phyloP scores from a whole-genome alignment of 306 rosid species.

The Ormosia emarginata region DNA sequence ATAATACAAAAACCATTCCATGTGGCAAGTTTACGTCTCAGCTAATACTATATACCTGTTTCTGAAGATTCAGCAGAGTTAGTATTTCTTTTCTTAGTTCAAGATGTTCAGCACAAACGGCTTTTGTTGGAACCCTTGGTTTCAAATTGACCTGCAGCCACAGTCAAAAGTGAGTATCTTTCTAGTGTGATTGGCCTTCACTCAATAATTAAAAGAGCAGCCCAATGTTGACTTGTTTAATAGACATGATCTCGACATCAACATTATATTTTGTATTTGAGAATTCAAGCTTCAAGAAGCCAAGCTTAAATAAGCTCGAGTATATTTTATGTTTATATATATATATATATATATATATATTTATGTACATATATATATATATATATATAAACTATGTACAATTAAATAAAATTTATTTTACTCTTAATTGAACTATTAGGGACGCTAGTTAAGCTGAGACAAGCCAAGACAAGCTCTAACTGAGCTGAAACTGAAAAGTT shows the following conservation, averaged over 20 bases:
- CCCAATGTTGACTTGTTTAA: background rate
- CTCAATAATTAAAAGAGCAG: background rate
- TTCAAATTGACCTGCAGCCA: slow-evolving; percentile 75
- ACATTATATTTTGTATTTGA: background rate
- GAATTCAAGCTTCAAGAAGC: background rate
- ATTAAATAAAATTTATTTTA: background rate
- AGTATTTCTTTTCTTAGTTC: slow-evolving; percentile 93
- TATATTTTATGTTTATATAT: background rate
- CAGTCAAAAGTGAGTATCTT: background rate
- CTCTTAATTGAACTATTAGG: background rate
- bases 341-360: background rate
- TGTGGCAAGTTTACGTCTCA: background rate
- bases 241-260: background rate
- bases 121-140: slow-evolving; percentile 96
- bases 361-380: background rate
- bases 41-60: slow-evolving; percentile 56
- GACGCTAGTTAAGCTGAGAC: background rate
- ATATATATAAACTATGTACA: too few species aligned
- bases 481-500: background rate
- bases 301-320: background rate
- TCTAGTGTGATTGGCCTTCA: background rate
- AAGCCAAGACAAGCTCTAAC: background rate
- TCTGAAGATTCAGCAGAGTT: slow-evolving; percentile 92
- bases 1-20: background rate
- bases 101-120: slow-evolving; percentile 96